Base-by-base conservation (phyloP, 2,329 filamentous ascomycete genomes). In the Nemania bipapillata region DNA sequence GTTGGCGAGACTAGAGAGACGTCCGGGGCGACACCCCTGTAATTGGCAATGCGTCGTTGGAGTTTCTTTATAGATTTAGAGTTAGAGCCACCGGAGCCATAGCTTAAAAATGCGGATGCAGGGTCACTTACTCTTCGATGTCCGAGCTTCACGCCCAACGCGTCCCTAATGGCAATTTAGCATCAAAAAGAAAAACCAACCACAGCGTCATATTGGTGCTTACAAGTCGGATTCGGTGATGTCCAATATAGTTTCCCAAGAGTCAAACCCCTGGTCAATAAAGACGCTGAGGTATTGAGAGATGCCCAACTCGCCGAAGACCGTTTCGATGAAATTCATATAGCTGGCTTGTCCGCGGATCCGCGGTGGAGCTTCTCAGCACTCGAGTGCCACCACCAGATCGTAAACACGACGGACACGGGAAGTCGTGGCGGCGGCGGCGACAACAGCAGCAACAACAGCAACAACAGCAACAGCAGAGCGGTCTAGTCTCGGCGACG, bases 201-300 rank as follows among this genome's bases (percentile, higher is more conserved):
- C 26, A 26, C 50, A 4, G 20, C 9, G 20, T 12, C 26, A 56
- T 4, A 57, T 52, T n/a, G 32, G 24, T 24, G 81, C 89, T 78
- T 80, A 93, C 91, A 96, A 84, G 76, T 96, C 92, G 26, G 91
- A 92, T 80, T 95, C 92, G 69, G 92, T 93, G 62, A 96, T 94
- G 77, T 95, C 92, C 58, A 94, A 84, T 63, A 95, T 90, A 0
- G 90, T 94, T 37, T 93, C 91, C 92, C 92, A 95, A 11, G 90
- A 89, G 79, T 96, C 92, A 79, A 96, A 96, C 2, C 92, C 92
- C 80, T 95, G 92, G 61, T 92, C 88, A 50, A 92, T 78, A 74
- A 96, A 92, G 64, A 84, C 81, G 73, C 90, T 85, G 68, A 92
- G 86, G 81, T 96, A 95, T 81, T 94, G 91, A 81, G 88, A 84